Percentiles rank a stretch among this genome's conserved stretches.
These are phyloP conservation scores for Nissolia schottii DNA, from an alignment of 306 rosid genomes.

Conservation along the genomic window DNA sequence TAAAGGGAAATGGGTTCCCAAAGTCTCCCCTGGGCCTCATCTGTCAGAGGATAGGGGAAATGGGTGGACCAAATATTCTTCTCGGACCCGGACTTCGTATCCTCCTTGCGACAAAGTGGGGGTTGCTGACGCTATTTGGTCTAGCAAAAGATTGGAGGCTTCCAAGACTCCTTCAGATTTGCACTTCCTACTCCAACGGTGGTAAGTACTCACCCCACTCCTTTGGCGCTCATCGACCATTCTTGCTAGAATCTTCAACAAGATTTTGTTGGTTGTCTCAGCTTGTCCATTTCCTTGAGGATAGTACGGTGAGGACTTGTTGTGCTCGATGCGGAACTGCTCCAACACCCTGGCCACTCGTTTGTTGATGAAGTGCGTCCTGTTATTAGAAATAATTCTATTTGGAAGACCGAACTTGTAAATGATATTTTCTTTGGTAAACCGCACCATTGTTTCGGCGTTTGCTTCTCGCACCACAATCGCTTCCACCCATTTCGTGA, in stretches of 20 bases:
- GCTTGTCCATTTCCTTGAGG: background rate
- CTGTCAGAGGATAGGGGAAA: too few relatives aligned
- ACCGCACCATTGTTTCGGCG: background rate
- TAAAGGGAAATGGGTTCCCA: too few relatives aligned
- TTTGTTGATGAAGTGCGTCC: background rate
- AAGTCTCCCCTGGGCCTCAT: too few relatives aligned
- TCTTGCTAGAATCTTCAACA: background rate
- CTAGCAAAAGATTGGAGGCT: too few relatives aligned
- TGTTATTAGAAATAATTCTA: background rate
- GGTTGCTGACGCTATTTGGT: too few relatives aligned
- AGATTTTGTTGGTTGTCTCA: background rate
- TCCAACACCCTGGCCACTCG: background rate
- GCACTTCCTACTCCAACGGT: too few relatives aligned
- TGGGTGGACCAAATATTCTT: too few relatives aligned
- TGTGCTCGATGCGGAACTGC: background rate
- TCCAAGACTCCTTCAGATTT: too few relatives aligned
- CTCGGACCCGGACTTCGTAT: too few relatives aligned
- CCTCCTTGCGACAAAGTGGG: too few relatives aligned
- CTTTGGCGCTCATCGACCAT: background rate
- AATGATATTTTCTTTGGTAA: background rate
- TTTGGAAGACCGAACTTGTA: background rate
- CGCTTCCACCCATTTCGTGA: background rate
- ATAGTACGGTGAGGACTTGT: background rate
- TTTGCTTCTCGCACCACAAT: background rate
- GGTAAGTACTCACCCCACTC: too few relatives aligned